A percentile compares a stretch with the other conserved stretches of the same genome.
Conservation (phyloP, 2,329 filamentous ascomycete genomes). For the Juglanconis juglandina region DNA sequence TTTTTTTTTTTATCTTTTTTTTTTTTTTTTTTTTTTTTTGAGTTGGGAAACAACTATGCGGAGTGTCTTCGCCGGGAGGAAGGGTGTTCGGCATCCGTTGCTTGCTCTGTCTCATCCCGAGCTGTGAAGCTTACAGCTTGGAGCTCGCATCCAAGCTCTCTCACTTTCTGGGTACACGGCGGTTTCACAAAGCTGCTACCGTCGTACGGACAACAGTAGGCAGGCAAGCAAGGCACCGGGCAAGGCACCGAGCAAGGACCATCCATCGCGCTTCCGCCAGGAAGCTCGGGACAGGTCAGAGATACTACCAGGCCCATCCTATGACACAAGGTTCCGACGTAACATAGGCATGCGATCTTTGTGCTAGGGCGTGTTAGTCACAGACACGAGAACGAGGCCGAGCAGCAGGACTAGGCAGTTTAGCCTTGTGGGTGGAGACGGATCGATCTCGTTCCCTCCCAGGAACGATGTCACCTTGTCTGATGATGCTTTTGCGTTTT, state of each 20-base stretch:
- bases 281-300: background rate
- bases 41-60: too few relatives aligned
- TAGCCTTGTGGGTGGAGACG: background rate
- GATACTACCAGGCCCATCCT: background rate
- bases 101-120: too few relatives aligned
- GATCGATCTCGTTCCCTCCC: slow-evolving; percentile 2
- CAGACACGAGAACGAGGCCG: background rate
- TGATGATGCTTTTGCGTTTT: too few relatives aligned
- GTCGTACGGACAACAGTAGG: too few relatives aligned
- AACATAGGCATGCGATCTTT: background rate
- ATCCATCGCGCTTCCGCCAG: background rate
- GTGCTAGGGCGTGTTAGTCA: background rate
- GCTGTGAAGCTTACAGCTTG: too few relatives aligned
- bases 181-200: too few relatives aligned
- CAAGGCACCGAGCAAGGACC: background rate
- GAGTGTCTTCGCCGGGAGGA: too few relatives aligned
- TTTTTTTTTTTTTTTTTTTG: background rate
- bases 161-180: too few relatives aligned
- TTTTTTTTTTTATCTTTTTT: too few relatives aligned
- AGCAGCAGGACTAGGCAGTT: background rate
- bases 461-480: background rate
- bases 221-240: too few relatives aligned
- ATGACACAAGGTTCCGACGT: background rate
- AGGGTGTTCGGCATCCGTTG: too few relatives aligned
- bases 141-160: too few relatives aligned